These are phyloP conservation scores for Murraya paniculata DNA, from an alignment of 345 rosid species.

Conservation along the genomic window DNA sequence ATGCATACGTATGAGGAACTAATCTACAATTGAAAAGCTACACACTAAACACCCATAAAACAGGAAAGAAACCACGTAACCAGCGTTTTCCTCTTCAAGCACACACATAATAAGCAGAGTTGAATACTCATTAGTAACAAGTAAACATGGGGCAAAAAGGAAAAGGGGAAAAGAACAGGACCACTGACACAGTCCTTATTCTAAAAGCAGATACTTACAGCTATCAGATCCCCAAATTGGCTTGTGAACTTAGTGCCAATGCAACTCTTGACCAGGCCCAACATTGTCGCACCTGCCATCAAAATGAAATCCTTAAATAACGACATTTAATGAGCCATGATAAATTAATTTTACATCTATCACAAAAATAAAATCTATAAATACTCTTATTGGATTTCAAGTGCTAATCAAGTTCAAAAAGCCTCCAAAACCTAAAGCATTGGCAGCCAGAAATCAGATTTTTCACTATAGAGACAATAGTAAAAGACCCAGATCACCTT, in stretches of 20 bases:
- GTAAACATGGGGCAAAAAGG: background rate
- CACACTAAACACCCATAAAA: background rate
- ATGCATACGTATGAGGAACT: background rate
- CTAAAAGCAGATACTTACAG: constrained; percentile 52
- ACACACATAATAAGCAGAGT: background rate
- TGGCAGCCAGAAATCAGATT: background rate
- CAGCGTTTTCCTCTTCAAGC: constrained; percentile 1
- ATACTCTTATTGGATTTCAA: background rate
- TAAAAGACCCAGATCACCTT: background rate
- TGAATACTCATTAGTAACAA: background rate
- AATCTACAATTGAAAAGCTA: background rate
- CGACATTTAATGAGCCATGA: background rate
- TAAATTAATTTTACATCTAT: background rate
- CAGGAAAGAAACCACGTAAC: background rate
- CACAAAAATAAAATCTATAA: background rate
- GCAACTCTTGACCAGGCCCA: constrained; percentile 85
- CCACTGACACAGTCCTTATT: background rate
- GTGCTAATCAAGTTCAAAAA: background rate
- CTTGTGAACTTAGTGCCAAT: constrained; percentile 95
- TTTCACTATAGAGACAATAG: background rate
- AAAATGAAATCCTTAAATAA: background rate
- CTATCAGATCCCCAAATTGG: constrained; percentile 91
- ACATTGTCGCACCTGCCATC: constrained; percentile 56
- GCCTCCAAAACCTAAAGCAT: background rate
- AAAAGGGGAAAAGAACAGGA: background rate